Base-by-base conservation (phyloP, 2,329 filamentous ascomycete species). In the Trichothecium roseum region DNA sequence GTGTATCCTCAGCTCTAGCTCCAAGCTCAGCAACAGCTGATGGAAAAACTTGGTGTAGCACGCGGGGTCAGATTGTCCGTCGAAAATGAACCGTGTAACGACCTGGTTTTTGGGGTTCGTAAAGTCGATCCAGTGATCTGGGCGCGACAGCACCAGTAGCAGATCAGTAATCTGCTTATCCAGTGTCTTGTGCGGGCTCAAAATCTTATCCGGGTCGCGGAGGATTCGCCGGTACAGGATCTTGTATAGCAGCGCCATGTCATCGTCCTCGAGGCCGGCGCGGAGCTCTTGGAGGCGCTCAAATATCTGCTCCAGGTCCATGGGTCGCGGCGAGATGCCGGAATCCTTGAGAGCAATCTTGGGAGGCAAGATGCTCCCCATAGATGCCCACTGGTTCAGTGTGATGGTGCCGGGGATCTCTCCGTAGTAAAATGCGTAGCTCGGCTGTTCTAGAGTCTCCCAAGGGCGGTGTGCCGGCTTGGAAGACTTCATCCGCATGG, bases 381-480 rank as follows among this genome's bases (percentile, higher is more conserved):
- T 63, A 37, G 70, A 67, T 10, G 73, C 71, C 72, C 79, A 85
- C 42, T 78, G 72, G 45, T 82, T 84, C 34, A 87, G 59, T 1
- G 81, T 84, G 35, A 82, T 72, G 1, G 81, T 86, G 5, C 82
- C 82, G 0, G 80, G 74, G 16, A 72, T 65, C 34, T 63, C 62
- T 10, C 82, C 82, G 53, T 75, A 81, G 43, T 69, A 72, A 51
- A 81, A 83, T 1, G 75, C 68, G 54, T 78, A 76, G 51, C 78
- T 84, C 4, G 82, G 82, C 48, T 85, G 80, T 50, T 87, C 82
- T 18, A 86, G 62, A 2, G 81, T 79, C 42, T 81, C 72, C 81
- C 78, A 85, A 3, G 78, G 79, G 40, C 63, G 53, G 3, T 53
- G 50, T 30, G 70, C 60, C 13, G 57, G 48, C 4, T 59, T 60